phyloP scores from a whole-genome alignment of 2,329 filamentous ascomycete genomes.

The Pseudocercospora crystallina region DNA sequence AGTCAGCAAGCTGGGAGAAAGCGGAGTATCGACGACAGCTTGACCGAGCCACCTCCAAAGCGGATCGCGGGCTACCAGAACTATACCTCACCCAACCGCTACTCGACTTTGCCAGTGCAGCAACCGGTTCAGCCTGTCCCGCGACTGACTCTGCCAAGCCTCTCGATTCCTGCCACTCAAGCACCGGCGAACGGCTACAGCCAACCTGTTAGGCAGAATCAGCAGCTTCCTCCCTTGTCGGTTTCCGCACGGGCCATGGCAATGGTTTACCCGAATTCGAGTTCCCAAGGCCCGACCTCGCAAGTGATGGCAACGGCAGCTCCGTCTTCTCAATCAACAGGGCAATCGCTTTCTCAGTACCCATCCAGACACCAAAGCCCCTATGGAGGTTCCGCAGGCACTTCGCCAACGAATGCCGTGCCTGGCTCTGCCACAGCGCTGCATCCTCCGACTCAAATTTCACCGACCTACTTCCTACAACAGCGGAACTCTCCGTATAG shows the following conservation, averaged over 20 bases:
- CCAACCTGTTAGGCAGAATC: constrained; percentile 18
- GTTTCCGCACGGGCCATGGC: constrained; percentile 66
- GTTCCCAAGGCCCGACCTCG: constrained; percentile 51
- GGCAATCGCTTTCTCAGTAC: constrained; percentile 27
- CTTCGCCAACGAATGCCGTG: constrained; percentile 70
- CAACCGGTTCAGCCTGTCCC: constrained; percentile 34
- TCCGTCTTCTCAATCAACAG: constrained; percentile 21
- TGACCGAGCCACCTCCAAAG: constrained; percentile 59
- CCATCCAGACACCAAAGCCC: constrained; percentile 55
- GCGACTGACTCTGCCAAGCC: constrained; percentile 68
- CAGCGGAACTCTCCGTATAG: constrained; percentile 91
- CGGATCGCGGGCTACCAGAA: constrained; percentile 35
- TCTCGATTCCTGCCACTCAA: constrained; percentile 60
- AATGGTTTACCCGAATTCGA: constrained; percentile 66
- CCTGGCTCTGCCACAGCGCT: constrained; percentile 56
- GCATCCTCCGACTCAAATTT: constrained; percentile 61
- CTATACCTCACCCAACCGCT: constrained; percentile 30
- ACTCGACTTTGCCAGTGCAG: constrained; percentile 38
- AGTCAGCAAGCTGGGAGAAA: constrained; percentile 46
- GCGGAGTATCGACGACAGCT: constrained; percentile 57
- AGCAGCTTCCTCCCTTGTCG: constrained; percentile 63
- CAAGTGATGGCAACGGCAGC: constrained; percentile 23
- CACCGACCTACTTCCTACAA: constrained; percentile 82
- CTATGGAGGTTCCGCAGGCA: constrained; percentile 53
- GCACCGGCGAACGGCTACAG: constrained; percentile 24